Evolutionary conservation across 805 yeast species (phyloP).

Genomic region (Kazachstania taianensis): DNA sequence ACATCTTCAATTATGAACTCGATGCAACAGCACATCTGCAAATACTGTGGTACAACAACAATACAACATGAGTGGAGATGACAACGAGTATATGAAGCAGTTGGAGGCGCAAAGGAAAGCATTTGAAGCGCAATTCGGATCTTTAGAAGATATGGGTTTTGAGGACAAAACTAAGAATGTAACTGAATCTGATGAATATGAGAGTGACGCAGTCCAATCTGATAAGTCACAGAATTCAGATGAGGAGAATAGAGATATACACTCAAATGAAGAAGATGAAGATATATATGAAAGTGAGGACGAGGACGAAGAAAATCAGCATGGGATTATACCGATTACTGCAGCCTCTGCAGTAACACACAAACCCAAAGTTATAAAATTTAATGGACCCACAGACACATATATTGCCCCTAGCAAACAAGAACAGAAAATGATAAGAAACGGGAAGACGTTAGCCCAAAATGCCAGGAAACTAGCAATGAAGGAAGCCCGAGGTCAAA

Average conservation of each 20-base stretch:
- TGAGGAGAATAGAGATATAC: conserved; percentile 2
- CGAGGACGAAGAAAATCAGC: conserved; percentile 11
- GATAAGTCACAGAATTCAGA: conserved; percentile 1
- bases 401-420: conserved; percentile 31
- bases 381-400: conserved; percentile 17
- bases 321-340: conserved; percentile 1
- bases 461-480: conserved; percentile 24
- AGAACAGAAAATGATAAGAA: conserved; percentile 43
- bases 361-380: conserved; percentile 21
- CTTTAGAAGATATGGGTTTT: conserved; percentile 44
- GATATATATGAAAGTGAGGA: conserved; percentile 23
- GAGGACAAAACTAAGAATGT: conserved; percentile 34
- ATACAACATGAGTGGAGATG: conserved; percentile 1
- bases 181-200: conserved; percentile 3
- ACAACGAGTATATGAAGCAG: conserved; percentile 14
- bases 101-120: conserved; percentile 47
- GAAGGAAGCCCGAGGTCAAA: conserved; percentile 19
- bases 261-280: conserved; percentile 5
- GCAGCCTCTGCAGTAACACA: neutral
- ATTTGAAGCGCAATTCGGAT: conserved; percentile 58
- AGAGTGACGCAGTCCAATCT: conserved; percentile 2
- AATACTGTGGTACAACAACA: too few species aligned
- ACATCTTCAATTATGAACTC: too few species aligned
- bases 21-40: too few species aligned
- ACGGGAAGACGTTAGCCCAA: conserved; percentile 44